A percentile compares a stretch with the other conserved stretches of the same genome.
These are phyloP conservation scores for Lepidium africanum DNA, from an alignment of 345 rosid genomes.

Conservation along the genomic window DNA sequence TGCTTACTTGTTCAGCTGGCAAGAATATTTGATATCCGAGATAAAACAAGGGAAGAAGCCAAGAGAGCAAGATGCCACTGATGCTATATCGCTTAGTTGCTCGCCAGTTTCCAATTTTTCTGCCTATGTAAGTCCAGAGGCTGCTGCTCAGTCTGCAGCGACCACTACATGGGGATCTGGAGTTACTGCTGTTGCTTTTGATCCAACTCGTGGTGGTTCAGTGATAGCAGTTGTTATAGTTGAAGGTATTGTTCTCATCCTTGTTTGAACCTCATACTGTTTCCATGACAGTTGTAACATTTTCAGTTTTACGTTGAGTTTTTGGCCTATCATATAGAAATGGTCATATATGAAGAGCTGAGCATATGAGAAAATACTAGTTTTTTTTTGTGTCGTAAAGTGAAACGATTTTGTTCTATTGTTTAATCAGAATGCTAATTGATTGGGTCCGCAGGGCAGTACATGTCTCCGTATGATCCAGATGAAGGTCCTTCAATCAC, in stretches of 20 bases:
- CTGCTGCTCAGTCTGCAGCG: conserved; percentile 95
- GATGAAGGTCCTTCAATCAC: conserved; percentile 99
- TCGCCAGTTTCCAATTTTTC: conserved; percentile 98
- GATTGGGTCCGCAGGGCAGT: conserved; percentile 58
- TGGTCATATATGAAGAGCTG: neutral
- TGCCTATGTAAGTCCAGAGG: conserved; percentile 98
- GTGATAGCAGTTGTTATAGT: conserved; percentile 96
- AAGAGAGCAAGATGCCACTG: conserved; percentile 57
- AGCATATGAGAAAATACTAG: neutral
- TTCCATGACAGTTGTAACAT: neutral
- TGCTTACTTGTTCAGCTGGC: conserved; percentile 94
- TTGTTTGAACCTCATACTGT: conserved; percentile 16
- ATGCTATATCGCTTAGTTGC: conserved; percentile 73
- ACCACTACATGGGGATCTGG: conserved; percentile 99
- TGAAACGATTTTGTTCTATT: neutral
- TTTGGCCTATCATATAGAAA: neutral
- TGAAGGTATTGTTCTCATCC: conserved; percentile 56
- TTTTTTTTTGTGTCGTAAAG: neutral
- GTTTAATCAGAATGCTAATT: neutral
- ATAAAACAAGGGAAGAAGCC: conserved; percentile 65
- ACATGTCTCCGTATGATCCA: conserved; percentile 99
- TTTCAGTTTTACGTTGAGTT: neutral
- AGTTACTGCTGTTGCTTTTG: conserved; percentile 98
- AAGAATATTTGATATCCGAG: conserved; percentile 82
- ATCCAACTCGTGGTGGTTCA: conserved; percentile 98